These are phyloP conservation scores for Apiotrichum domesticum DNA, from an alignment of 1,284 basidiomycete species.

Conservation along the genomic window DNA sequence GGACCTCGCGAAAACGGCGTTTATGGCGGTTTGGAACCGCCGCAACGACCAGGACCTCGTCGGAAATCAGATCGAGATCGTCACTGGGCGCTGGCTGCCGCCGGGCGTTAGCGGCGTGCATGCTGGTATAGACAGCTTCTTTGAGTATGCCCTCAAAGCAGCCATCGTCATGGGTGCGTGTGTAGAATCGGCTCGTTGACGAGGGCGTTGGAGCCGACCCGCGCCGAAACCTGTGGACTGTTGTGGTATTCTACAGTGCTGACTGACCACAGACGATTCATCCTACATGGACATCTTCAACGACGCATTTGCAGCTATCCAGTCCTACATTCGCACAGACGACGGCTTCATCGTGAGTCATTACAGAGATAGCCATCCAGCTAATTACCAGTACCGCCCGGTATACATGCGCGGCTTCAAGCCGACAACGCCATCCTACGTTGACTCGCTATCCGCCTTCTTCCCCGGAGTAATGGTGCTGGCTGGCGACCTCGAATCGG, in stretches of 20 bases:
- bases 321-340: constrained; percentile 69
- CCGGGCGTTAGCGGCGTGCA: constrained; percentile 76
- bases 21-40: constrained; percentile 86
- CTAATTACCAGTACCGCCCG: constrained; percentile 28
- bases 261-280: constrained; percentile 60
- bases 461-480: constrained; percentile 62
- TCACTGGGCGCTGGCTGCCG: constrained; percentile 48
- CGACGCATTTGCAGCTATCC: constrained; percentile 78
- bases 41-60: constrained; percentile 72
- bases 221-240: no score
- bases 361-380: no score
- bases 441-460: constrained; percentile 50
- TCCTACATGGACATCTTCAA: constrained; percentile 84
- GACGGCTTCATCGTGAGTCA: constrained; percentile 78
- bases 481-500: constrained; percentile 80
- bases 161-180: constrained; percentile 76
- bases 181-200: no score
- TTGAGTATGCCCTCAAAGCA: constrained; percentile 64
- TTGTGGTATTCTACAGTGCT: no score
- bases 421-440: constrained; percentile 24
- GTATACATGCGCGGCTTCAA: constrained; percentile 29
- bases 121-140: constrained; percentile 88
- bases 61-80: constrained; percentile 78
- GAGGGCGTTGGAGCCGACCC: no score
- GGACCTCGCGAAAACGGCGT: constrained; percentile 58